These are phyloP conservation scores for Aspergillus conjunctus DNA, from an alignment of 495 filamentous ascomycete genomes.

Conservation along the genomic window DNA sequence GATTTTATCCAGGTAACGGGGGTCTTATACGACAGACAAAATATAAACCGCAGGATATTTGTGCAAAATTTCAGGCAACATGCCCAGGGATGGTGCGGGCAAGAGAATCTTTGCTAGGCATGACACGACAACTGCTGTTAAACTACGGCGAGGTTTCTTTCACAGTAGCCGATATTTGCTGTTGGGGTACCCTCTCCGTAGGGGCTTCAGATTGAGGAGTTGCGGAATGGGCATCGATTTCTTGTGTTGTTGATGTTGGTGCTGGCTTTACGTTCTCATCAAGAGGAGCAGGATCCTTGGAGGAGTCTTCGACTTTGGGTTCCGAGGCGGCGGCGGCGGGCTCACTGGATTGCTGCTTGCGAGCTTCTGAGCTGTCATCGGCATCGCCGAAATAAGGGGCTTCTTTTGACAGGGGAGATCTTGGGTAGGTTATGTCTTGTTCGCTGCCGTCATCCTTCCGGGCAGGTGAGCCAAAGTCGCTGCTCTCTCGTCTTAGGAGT, in stretches of 20 bases:
- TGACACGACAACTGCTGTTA: neutral
- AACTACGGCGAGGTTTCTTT: neutral
- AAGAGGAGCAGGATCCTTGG: neutral
- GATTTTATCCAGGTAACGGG: too few species aligned
- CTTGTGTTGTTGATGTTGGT: neutral
- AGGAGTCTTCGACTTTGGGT: neutral
- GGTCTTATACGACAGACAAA: too few species aligned
- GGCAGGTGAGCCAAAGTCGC: conserved; percentile 29
- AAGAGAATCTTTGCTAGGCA: too few species aligned
- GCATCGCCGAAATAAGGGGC: conserved; percentile 27
- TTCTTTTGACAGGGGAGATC: conserved; percentile 42
- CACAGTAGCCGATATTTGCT: neutral
- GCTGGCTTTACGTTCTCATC: neutral
- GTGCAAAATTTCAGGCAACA: too few species aligned
- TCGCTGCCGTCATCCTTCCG: conserved; percentile 29
- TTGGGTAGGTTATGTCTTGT: conserved; percentile 32
- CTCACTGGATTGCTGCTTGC: neutral
- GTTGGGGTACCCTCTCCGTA: neutral
- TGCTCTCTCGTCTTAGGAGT: conserved; percentile 42
- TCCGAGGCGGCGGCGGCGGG: conserved; percentile 2
- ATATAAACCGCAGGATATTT: too few species aligned
- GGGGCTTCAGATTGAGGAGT: neutral
- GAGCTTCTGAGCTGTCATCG: neutral
- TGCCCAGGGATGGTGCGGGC: too few species aligned
- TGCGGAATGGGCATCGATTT: too few species aligned